Evolutionary conservation across 192 early-diverging fungal genomes (phyloP).

Genomic region (Geranomyces michiganensis): DNA sequence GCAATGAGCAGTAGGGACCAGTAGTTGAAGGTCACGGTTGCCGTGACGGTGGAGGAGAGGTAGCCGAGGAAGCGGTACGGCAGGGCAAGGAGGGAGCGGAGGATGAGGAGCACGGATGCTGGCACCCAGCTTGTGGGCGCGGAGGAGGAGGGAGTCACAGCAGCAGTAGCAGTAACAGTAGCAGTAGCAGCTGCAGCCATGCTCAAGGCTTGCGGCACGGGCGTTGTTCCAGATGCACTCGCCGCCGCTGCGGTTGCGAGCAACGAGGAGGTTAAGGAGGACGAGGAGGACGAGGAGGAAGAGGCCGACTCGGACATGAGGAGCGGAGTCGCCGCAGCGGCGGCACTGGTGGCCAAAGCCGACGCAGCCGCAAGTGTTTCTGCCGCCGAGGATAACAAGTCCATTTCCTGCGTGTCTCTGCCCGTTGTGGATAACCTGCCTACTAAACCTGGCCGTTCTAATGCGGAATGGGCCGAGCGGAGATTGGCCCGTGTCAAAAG

Average conservation of each 20-base stretch:
- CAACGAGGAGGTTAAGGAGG: not conserved
- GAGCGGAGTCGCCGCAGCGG: no score
- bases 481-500: no score
- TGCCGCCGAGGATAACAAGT: no score
- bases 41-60: slow-evolving; percentile 36
- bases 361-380: no score
- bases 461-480: no score
- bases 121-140: not conserved
- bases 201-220: no score
- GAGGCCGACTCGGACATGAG: not conserved
- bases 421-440: no score
- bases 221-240: not conserved
- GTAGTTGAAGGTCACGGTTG: slow-evolving; percentile 47
- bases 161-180: not conserved
- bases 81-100: slow-evolving; percentile 9
- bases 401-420: no score
- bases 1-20: slow-evolving; percentile 36
- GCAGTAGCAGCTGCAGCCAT: not conserved
- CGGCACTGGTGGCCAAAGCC: no score
- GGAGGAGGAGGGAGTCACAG: not conserved
- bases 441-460: no score
- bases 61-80: slow-evolving; percentile 25
- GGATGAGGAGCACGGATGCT: slow-evolving; percentile 12
- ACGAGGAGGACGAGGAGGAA: not conserved
- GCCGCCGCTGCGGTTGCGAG: not conserved